Base-by-base conservation (phyloP, 2,329 filamentous ascomycete species). In the Fusarium verrucosum region DNA sequence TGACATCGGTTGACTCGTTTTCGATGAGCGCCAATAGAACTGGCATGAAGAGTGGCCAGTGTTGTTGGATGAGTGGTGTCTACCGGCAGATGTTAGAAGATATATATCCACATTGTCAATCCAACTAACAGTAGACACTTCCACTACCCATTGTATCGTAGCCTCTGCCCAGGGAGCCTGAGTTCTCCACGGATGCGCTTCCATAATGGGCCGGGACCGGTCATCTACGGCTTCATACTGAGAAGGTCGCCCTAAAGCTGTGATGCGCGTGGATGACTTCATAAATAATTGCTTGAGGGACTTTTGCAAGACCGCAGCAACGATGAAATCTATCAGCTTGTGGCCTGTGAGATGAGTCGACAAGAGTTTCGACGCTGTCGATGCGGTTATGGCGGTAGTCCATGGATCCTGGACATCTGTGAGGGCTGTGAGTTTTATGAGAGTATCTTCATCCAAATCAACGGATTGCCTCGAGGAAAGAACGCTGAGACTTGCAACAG, bases 1-100 rank as follows among this genome's bases (percentile, higher is more conserved):
- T 87, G 59, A 86, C 78, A 4, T 74, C 63, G 0, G 80, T 80
- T 20, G 85, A 80, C 14, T 82, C 72, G 66, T 92, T 89, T 72
- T 94, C 91, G 25, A 88, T 76, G 6, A 94, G 81, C 1, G 87
- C 85, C 7, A 94, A 80, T 5, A 94, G 78, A 0, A 89, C 87
- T 2, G 92, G 92, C 3, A 89, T 83, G 57, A 90, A 85, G 9
- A 91, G 78, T 4, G 87, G 86, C 89, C 91, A 94, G 68, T 87
- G 78, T 11, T 80, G 73, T 62, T 83, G 76, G 10, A 90, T 75
- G 9, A 82, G 72, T 2, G 70, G 30, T 45, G 73, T 65, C 81
- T 85, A 20, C 44, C 20, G 16, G 14, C 30, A 17, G 30, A 23
- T 35, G 33, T 63, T 22, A 66, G 61, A 30, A 30, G 9, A 23